These are phyloP conservation scores for Jacaranda copaia DNA, from an alignment of 257 asterid genomes.

Conservation along the genomic window DNA sequence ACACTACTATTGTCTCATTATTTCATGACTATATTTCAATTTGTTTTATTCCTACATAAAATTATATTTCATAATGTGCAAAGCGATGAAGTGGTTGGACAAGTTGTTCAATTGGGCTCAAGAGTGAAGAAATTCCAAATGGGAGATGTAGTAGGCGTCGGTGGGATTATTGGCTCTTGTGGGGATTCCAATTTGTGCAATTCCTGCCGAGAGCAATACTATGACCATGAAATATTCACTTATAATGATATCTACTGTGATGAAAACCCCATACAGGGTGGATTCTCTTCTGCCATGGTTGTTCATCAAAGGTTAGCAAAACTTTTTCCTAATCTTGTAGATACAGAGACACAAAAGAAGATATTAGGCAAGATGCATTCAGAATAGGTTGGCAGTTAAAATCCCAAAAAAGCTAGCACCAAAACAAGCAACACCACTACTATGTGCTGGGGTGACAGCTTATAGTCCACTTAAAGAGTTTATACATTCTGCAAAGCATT, in stretches of 20 bases:
- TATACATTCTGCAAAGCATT: neutral
- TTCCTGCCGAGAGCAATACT: slow-evolving; percentile 52
- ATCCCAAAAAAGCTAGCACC: slow-evolving; percentile 48
- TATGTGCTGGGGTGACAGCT: slow-evolving; percentile 63
- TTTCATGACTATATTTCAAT: neutral
- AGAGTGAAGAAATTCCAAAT: slow-evolving; percentile 39
- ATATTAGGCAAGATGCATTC: neutral
- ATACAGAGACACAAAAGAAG: neutral
- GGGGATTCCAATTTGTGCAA: slow-evolving; percentile 53
- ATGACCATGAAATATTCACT: slow-evolving; percentile 38
- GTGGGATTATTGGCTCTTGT: slow-evolving; percentile 54
- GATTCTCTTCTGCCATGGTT: slow-evolving; percentile 47
- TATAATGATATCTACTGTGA: slow-evolving; percentile 46
- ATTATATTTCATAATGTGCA: slow-evolving; percentile 12
- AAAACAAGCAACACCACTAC: slow-evolving; percentile 53
- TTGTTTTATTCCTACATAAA: neutral
- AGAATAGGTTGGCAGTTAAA: slow-evolving; percentile 49
- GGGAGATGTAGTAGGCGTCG: slow-evolving; percentile 54
- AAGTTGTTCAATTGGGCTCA: slow-evolving; percentile 50
- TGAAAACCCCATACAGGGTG: slow-evolving; percentile 52
- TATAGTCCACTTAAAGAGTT: slow-evolving; percentile 59
- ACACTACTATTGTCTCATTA: neutral
- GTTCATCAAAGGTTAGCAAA: slow-evolving; percentile 46
- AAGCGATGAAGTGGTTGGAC: slow-evolving; percentile 58
- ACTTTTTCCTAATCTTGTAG: neutral